These are phyloP conservation scores for Silene uniflora DNA, from an alignment of 148 eudicot species.

Conservation along the genomic window DNA sequence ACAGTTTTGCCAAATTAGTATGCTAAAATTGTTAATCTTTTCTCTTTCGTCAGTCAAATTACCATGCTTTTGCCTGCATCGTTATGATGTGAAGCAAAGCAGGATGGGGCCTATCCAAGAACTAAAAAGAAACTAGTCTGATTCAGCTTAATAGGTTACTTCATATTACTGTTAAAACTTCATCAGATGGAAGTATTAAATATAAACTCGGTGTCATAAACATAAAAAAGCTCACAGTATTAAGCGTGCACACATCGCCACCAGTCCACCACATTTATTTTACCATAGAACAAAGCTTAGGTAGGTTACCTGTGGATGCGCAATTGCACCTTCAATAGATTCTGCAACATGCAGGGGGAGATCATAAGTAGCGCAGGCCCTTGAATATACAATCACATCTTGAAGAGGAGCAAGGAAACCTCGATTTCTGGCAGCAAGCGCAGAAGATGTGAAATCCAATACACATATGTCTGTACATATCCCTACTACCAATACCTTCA, in stretches of 20 bases:
- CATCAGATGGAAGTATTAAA: neutral
- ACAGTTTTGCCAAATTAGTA: neutral
- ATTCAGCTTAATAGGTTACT: neutral
- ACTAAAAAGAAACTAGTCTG: neutral
- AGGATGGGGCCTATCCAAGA: neutral
- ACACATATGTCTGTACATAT: slow-evolving; percentile 95
- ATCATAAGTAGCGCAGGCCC: slow-evolving; percentile 85
- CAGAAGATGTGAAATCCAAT: slow-evolving; percentile 76
- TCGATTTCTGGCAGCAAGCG: slow-evolving; percentile 84
- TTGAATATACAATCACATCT: slow-evolving; percentile 83
- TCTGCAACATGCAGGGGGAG: slow-evolving; percentile 65
- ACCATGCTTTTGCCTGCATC: neutral
- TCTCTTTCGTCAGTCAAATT: neutral
- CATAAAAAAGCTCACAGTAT: neutral
- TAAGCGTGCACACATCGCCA: neutral
- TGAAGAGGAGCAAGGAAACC: slow-evolving; percentile 65
- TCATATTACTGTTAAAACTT: neutral
- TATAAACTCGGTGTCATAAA: neutral
- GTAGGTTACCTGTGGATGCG: slow-evolving; percentile 82
- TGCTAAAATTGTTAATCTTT: neutral
- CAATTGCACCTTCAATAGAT: slow-evolving; percentile 46
- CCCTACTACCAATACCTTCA: slow-evolving; percentile 81
- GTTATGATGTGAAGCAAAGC: neutral
- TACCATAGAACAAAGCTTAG: neutral
- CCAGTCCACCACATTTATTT: neutral